Evolutionary conservation across 768 basidiomycete genomes (phyloP).

Genomic region (Cystobasidium onofrii): DNA sequence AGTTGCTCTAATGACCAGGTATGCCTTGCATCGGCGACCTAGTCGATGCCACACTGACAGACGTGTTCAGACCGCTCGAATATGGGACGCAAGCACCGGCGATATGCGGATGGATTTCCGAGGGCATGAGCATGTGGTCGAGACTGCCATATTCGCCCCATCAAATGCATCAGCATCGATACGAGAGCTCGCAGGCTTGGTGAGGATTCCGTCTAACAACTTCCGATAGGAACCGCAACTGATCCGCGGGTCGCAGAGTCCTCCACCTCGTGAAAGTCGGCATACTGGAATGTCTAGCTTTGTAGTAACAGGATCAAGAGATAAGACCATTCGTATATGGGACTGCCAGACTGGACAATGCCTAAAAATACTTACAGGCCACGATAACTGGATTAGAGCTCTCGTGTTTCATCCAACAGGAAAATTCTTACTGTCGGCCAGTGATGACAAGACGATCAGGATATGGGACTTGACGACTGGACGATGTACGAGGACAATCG

Average conservation of each 20-base stretch:
- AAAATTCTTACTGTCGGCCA: conserved; percentile 79
- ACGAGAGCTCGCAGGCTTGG: conserved; percentile 65
- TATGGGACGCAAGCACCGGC: conserved; percentile 66
- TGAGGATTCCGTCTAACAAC: conserved; percentile 45
- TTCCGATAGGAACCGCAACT: background rate
- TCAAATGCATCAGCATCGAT: conserved; percentile 65
- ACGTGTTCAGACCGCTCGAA: conserved; percentile 58
- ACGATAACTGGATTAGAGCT: conserved; percentile 85
- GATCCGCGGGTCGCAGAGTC: conserved; percentile 44
- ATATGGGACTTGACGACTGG: conserved; percentile 83
- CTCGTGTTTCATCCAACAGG: conserved; percentile 83
- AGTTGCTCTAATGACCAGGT: conserved; percentile 86
- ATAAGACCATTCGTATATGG: conserved; percentile 89
- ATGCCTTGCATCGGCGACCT: too few species aligned
- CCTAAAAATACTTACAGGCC: conserved; percentile 55
- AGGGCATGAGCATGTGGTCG: conserved; percentile 80
- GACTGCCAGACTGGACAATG: conserved; percentile 74
- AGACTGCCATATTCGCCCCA: conserved; percentile 73
- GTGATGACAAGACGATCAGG: conserved; percentile 83
- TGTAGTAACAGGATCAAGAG: conserved; percentile 73
- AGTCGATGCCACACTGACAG: too few species aligned
- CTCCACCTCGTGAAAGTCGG: conserved; percentile 49
- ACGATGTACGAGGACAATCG: conserved; percentile 73
- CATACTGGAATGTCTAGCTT: conserved; percentile 48
- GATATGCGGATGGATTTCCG: conserved; percentile 73